Conservation (phyloP, 2,329 filamentous ascomycete genomes). For the Neopestalotiopsis sp. region DNA sequence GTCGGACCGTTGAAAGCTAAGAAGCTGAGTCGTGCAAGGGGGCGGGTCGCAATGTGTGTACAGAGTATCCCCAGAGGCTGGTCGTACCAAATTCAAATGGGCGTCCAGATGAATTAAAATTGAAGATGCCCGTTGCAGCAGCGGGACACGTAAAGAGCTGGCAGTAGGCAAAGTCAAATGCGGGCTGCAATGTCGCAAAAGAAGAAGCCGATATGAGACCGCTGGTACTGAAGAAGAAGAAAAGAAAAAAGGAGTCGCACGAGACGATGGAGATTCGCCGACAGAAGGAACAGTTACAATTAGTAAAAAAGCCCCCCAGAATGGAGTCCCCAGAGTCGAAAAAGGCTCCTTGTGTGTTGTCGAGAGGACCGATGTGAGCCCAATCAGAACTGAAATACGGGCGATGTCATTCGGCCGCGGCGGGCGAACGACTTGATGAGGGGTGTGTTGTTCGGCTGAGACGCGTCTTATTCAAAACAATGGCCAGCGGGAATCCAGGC, state of each 20-base stretch:
- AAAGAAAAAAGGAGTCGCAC: conserved; percentile 2
- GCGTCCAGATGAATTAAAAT: not conserved
- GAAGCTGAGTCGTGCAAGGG: conserved; percentile 6
- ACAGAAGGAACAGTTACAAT: conserved; percentile 1
- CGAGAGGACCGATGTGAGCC: not conserved
- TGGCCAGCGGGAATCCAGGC: conserved; percentile 23
- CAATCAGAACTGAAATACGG: not conserved
- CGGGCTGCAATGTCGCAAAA: not conserved
- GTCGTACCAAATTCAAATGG: not conserved
- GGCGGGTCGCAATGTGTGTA: not conserved
- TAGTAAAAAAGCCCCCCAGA: not conserved
- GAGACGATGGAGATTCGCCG: not conserved
- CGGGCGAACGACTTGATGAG: not conserved
- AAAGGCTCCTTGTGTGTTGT: not conserved
- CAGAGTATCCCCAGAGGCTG: not conserved
- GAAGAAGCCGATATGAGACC: not conserved
- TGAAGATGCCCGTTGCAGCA: not conserved
- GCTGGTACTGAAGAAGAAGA: not conserved
- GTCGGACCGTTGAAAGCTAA: conserved; percentile 5
- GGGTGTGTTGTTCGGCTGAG: conserved; percentile 14
- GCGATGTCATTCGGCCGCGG: conserved; percentile 2
- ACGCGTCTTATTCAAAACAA: conserved; percentile 24
- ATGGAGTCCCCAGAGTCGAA: not conserved
- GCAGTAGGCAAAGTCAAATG: not conserved
- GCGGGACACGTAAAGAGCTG: not conserved